Percentiles rank a stretch among this genome's conserved stretches.
Evolutionary conservation across 768 basidiomycete species (phyloP).

Genomic region (Lactarius hengduanensis): DNA sequence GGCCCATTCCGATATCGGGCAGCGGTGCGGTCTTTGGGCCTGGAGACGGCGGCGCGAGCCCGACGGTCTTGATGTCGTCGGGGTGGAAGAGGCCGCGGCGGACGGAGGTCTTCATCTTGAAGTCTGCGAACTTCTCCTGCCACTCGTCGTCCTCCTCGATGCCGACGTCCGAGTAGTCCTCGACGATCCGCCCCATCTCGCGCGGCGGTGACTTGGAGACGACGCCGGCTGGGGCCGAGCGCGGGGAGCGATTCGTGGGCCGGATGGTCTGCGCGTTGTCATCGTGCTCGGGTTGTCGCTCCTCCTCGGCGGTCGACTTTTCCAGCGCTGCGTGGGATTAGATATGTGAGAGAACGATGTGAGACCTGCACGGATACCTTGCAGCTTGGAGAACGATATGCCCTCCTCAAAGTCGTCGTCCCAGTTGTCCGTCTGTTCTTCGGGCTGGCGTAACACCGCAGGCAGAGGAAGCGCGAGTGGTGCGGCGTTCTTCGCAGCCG

Average conservation of each 20-base stretch:
- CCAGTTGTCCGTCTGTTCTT: constrained; percentile 95
- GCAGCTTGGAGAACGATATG: constrained; percentile 82
- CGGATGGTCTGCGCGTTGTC: constrained; percentile 63
- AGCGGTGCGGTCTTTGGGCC: constrained; percentile 69
- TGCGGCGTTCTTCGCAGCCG: constrained; percentile 27
- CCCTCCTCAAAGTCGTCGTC: constrained; percentile 97
- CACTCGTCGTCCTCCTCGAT: constrained; percentile 70
- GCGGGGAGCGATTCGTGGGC: constrained; percentile 67
- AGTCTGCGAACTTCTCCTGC: constrained; percentile 77
- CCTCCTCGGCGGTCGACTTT: constrained; percentile 55
- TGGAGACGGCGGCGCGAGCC: constrained; percentile 49
- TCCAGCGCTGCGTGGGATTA: constrained; percentile 41
- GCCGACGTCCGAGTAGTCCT: constrained; percentile 90
- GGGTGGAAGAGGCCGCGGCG: constrained; percentile 84
- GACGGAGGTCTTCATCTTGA: constrained; percentile 77
- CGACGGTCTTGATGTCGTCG: constrained; percentile 81
- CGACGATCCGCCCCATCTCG: constrained; percentile 67
- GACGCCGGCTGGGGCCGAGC: constrained; percentile 37
- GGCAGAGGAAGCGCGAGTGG: constrained; percentile 50
- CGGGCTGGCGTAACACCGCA: constrained; percentile 67
- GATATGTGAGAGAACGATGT: constrained; percentile 33
- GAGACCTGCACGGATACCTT: constrained; percentile 41
- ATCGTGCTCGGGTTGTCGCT: constrained; percentile 23
- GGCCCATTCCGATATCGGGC: constrained; percentile 40
- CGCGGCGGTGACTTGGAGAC: constrained; percentile 60